phyloP scores from a whole-genome alignment of 2,329 filamentous ascomycete genomes.

The Paecilomyces sp. region DNA sequence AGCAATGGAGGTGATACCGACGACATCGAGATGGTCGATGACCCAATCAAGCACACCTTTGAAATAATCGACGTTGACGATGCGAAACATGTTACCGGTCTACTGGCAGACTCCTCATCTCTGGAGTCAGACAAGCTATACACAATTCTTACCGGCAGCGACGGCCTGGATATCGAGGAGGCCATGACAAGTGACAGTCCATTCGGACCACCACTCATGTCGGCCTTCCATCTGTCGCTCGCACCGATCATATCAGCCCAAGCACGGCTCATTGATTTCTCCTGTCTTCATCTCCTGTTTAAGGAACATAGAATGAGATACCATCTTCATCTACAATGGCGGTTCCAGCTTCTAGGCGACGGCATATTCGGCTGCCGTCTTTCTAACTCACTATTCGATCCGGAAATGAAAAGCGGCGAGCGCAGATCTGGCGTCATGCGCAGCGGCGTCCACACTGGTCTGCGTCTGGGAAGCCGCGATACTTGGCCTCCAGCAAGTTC shows the following conservation, averaged over 20 bases:
- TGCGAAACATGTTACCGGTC: slow-evolving; percentile 13
- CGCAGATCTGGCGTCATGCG: slow-evolving; percentile 61
- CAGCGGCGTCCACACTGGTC: slow-evolving; percentile 66
- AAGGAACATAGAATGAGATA: slow-evolving; percentile 61
- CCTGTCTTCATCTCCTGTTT: slow-evolving; percentile 72
- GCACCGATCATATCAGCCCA: slow-evolving; percentile 67
- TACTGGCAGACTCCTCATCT: slow-evolving; percentile 15
- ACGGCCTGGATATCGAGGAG: slow-evolving; percentile 11
- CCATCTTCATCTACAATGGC: slow-evolving; percentile 67
- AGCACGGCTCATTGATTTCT: slow-evolving; percentile 67
- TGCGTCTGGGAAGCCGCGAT: slow-evolving; percentile 72
- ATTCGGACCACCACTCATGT: slow-evolving; percentile 37
- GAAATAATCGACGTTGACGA: slow-evolving; percentile 30
- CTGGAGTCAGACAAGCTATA: slow-evolving; percentile 22
- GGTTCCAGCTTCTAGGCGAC: slow-evolving; percentile 79
- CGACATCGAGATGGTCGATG: slow-evolving; percentile 1
- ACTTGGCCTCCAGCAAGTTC: slow-evolving; percentile 93
- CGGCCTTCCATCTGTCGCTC: slow-evolving; percentile 63
- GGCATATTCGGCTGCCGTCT: slow-evolving; percentile 75
- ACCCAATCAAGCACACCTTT: slow-evolving; percentile 16
- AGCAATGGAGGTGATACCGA: neutral
- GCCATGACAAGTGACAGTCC: slow-evolving; percentile 7
- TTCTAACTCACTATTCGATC: slow-evolving; percentile 76
- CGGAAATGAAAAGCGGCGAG: slow-evolving; percentile 73
- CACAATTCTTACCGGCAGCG: slow-evolving; percentile 18